phyloP scores from a whole-genome alignment of 768 basidiomycete species.

The Tylopilus sp. region DNA sequence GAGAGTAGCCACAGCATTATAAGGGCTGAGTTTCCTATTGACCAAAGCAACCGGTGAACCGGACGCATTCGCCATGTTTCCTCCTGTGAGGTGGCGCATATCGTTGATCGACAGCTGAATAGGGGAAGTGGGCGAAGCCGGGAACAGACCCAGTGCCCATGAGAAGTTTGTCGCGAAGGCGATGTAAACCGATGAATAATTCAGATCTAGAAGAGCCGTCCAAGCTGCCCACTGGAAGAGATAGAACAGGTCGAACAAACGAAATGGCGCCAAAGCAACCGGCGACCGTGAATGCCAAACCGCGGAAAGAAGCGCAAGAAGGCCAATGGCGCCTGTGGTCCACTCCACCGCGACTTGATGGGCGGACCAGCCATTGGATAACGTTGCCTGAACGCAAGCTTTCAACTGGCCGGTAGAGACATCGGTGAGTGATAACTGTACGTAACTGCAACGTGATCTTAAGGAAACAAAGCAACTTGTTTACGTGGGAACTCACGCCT shows the following conservation, averaged over 20 bases:
- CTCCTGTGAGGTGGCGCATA: slow-evolving; percentile 84
- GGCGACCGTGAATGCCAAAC: slow-evolving; percentile 55
- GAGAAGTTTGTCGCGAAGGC: slow-evolving; percentile 84
- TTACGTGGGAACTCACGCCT: slow-evolving; percentile 43
- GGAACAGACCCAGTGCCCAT: slow-evolving; percentile 81
- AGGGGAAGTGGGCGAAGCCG: slow-evolving; percentile 46
- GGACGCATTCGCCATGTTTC: slow-evolving; percentile 58
- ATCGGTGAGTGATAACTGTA: slow-evolving; percentile 70
- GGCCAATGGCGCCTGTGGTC: slow-evolving; percentile 63
- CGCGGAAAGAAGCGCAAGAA: slow-evolving; percentile 56
- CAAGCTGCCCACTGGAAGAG: slow-evolving; percentile 84
- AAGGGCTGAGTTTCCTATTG: slow-evolving; percentile 79
- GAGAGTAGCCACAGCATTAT: slow-evolving; percentile 40
- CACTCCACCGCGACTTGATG: slow-evolving; percentile 75
- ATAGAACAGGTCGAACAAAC: slow-evolving; percentile 77
- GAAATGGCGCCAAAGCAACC: slow-evolving; percentile 61
- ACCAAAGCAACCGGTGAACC: slow-evolving; percentile 70
- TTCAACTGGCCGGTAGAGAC: slow-evolving; percentile 67
- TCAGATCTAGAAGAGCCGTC: slow-evolving; percentile 75
- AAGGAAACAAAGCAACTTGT: background rate
- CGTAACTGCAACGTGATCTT: slow-evolving; percentile 40
- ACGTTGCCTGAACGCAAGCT: slow-evolving; percentile 88
- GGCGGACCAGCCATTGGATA: slow-evolving; percentile 88
- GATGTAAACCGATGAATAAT: slow-evolving; percentile 83
- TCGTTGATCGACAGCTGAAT: slow-evolving; percentile 76